Percentiles rank a stretch among this genome's conserved stretches.
Conservation (phyloP, 805 yeast genomes). For the Cyberlindnera mississippiensis region DNA sequence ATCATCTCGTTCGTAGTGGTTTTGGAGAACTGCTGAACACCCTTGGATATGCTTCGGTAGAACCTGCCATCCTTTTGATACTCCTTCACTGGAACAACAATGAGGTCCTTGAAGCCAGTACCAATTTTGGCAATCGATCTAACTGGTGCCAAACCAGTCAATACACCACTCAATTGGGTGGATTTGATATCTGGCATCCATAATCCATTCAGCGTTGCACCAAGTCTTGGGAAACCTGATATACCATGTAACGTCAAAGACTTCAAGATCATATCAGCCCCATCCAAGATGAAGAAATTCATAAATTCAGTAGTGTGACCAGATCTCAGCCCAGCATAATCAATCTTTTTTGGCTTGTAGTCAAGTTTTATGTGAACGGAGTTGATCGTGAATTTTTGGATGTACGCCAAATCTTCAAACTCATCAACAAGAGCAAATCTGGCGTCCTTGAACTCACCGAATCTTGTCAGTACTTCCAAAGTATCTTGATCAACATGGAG, state of each 20-base stretch:
- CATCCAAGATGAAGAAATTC: conserved; percentile 87
- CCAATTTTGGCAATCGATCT: conserved; percentile 75
- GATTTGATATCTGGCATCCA: conserved; percentile 88
- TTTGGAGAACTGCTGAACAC: conserved; percentile 67
- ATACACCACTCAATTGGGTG: conserved; percentile 76
- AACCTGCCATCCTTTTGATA: conserved; percentile 70
- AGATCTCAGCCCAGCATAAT: conserved; percentile 77
- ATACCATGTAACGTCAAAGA: conserved; percentile 68
- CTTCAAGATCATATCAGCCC: conserved; percentile 65
- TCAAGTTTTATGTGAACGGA: conserved; percentile 66
- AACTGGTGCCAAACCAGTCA: conserved; percentile 83
- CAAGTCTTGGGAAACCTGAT: conserved; percentile 64
- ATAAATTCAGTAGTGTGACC: conserved; percentile 85
- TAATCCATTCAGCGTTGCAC: conserved; percentile 50
- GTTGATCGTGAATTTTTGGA: conserved; percentile 64
- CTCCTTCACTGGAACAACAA: conserved; percentile 70
- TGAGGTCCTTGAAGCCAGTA: conserved; percentile 68
- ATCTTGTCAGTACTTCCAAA: conserved; percentile 74
- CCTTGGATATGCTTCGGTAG: conserved; percentile 67
- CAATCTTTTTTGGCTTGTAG: conserved; percentile 87
- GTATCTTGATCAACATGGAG: conserved; percentile 93
- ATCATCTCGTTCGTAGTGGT: conserved; percentile 78
- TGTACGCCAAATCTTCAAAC: conserved; percentile 59
- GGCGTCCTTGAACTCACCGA: conserved; percentile 72
- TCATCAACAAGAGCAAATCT: conserved; percentile 58